Evolutionary conservation across 2,329 filamentous ascomycete genomes (phyloP), one percentile per base, ranked within the genome.

Genomic region (Neonectria coccinea): DNA sequence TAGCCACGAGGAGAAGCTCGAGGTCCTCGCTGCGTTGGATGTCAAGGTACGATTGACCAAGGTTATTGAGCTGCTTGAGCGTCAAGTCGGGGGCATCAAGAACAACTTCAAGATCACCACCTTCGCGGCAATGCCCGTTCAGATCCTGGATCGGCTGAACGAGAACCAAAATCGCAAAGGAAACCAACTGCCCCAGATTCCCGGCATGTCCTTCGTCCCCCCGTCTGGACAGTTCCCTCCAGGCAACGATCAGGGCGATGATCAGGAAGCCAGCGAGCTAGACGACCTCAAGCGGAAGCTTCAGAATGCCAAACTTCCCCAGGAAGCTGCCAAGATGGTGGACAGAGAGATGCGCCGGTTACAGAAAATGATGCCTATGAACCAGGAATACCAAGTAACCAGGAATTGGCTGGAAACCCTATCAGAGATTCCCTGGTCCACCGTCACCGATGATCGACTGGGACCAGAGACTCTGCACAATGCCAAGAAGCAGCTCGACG

Each of bases 381-480:
- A 98, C 76, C 95, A 97, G 41, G 96, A 99, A 75, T 97, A 97
- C 75, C 93, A 96, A 67, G 95, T 99, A 12, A 93, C 92, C 70
- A 86, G 95, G 68, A 97, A 94, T 54, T 99, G 97, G 80, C 85
- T 99, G 12, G 96, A 99, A 80, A 98, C 94, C 12, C 82, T 99
- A 62, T 88, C 93, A 0, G 96, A 99, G 76, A 96, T 99, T 54
- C 96, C 96, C 0, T 99, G 96, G 96, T 88, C 91, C 2, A 89
- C 89, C 68, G 84, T 88, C 56, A 98, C 95, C 0, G 90, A 96
- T 66, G 95, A 98, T 75, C 89, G 93, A 33, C 87, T 99, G 3
- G 93, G 94, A 8, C 86, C 88, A 0, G 91, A 93, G 10, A 97
- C 94, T 0, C 79, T 98, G 61, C 85, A 87, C 63, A 87, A 86